Conservation (phyloP, 352 stramenopile species). For the Globisporangium barbulae region DNA sequence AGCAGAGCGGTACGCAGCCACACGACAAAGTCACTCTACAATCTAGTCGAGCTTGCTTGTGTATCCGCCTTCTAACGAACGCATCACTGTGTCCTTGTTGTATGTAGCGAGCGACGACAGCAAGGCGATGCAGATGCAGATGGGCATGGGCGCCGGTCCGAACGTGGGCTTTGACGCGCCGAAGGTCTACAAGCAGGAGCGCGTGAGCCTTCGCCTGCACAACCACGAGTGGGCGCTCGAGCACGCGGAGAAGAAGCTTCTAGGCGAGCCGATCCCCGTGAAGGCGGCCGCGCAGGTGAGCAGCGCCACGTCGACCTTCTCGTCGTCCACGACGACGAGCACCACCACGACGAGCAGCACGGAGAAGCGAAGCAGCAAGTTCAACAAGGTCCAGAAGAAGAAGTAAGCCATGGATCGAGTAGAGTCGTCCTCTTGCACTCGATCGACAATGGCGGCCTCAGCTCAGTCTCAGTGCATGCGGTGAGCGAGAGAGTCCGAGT, state of each 20-base stretch:
- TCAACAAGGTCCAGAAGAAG: slow-evolving; percentile 74
- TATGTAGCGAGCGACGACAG: slow-evolving; percentile 73
- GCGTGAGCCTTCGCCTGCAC: slow-evolving; percentile 79
- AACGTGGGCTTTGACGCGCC: slow-evolving; percentile 89
- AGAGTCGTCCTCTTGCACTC: too few species aligned
- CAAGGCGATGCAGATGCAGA: slow-evolving; percentile 91
- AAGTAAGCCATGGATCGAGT: slow-evolving; percentile 13
- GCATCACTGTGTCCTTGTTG: background rate
- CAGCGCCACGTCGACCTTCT: slow-evolving; percentile 7
- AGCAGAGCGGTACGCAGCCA: slow-evolving; percentile 63
- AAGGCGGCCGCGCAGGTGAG: slow-evolving; percentile 21
- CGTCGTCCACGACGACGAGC: slow-evolving; percentile 17
- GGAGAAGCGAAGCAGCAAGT: slow-evolving; percentile 65
- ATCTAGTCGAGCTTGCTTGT: too few species aligned
- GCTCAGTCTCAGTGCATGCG: too few species aligned
- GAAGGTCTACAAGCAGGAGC: slow-evolving; percentile 89
- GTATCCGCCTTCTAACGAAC: background rate
- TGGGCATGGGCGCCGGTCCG: slow-evolving; percentile 84
- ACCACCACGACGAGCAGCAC: slow-evolving; percentile 25
- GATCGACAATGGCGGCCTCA: too few species aligned
- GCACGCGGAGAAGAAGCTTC: slow-evolving; percentile 78
- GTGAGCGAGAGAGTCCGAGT: too few species aligned
- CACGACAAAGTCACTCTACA: background rate
- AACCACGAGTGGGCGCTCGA: slow-evolving; percentile 81
- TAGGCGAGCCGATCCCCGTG: slow-evolving; percentile 64